Evolutionary conservation across 78 protist species (phyloP).

Genomic region (Cavenderia fasciculata): DNA sequence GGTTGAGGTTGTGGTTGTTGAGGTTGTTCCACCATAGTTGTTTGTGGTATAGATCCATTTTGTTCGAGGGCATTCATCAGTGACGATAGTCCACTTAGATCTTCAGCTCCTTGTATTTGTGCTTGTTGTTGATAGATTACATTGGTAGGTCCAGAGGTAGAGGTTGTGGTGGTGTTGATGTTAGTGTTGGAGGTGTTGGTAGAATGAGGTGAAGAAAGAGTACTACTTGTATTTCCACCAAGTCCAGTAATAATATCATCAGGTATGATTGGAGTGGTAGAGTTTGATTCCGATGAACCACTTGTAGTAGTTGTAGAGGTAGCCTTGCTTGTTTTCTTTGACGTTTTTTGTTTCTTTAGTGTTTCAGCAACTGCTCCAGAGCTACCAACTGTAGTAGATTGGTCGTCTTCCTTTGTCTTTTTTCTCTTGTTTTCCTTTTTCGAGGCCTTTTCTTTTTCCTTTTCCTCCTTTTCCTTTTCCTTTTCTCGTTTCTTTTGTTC

Average conservation of each 20-base stretch:
- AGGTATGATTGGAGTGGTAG: too few relatives aligned
- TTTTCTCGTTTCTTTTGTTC: slow-evolving; percentile 31
- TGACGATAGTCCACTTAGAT: slow-evolving; percentile 42
- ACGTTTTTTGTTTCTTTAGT: slow-evolving; percentile 27
- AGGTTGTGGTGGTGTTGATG: neutral
- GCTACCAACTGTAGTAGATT: neutral
- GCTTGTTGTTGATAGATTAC: neutral
- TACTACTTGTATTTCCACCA: slow-evolving; percentile 2
- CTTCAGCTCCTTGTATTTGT: neutral
- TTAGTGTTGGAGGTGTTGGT: neutral
- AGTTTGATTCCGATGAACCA: too few relatives aligned
- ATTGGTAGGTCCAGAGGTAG: too few relatives aligned
- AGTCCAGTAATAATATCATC: neutral
- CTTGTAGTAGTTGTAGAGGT: neutral
- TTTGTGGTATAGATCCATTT: slow-evolving; percentile 1
- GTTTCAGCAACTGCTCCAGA: neutral
- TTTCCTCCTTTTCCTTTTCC: slow-evolving; percentile 16
- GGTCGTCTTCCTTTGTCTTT: slow-evolving; percentile 30
- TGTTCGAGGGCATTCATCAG: slow-evolving; percentile 52
- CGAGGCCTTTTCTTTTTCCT: neutral
- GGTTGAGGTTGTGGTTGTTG: slow-evolving; percentile 3
- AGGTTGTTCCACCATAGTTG: neutral
- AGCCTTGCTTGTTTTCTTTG: neutral
- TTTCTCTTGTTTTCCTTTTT: slow-evolving; percentile 28
- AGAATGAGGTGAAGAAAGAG: slow-evolving; percentile 4